phyloP scores from a whole-genome alignment of 2,329 filamentous ascomycete species.

The Arthrinium puccinioides region DNA sequence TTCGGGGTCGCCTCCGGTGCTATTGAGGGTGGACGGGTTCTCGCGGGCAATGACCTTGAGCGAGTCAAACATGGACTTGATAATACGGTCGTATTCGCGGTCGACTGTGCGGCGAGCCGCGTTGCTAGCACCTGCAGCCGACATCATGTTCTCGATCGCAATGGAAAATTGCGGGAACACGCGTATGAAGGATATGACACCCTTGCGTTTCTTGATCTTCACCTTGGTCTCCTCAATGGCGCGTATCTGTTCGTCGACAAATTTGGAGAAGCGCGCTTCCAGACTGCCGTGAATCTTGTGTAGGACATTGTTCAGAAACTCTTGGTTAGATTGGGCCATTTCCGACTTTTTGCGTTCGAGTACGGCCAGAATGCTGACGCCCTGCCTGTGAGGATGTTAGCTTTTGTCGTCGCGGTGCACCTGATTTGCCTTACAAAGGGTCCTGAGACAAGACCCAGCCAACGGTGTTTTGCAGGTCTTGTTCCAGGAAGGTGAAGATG shows the following conservation, averaged over 20 bases:
- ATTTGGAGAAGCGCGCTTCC: slow-evolving; percentile 71
- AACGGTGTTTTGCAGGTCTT: slow-evolving; percentile 70
- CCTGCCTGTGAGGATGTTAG: slow-evolving; percentile 54
- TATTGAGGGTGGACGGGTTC: slow-evolving; percentile 45
- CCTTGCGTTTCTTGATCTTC: slow-evolving; percentile 97
- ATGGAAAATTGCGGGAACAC: slow-evolving; percentile 84
- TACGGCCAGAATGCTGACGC: slow-evolving; percentile 74
- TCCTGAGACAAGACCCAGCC: slow-evolving; percentile 79
- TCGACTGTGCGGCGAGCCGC: slow-evolving; percentile 72
- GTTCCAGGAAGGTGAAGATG: slow-evolving; percentile 75
- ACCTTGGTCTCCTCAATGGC: slow-evolving; percentile 98
- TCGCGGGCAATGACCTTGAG: slow-evolving; percentile 85
- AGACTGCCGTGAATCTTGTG: slow-evolving; percentile 73
- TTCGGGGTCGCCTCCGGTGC: slow-evolving; percentile 53
- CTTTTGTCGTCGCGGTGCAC: slow-evolving; percentile 2
- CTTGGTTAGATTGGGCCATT: slow-evolving; percentile 85
- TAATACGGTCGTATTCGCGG: slow-evolving; percentile 78
- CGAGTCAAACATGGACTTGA: slow-evolving; percentile 95
- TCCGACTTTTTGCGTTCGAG: slow-evolving; percentile 74
- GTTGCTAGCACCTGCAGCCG: slow-evolving; percentile 46
- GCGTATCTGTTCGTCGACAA: slow-evolving; percentile 89
- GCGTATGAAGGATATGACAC: slow-evolving; percentile 90
- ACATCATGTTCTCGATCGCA: slow-evolving; percentile 77
- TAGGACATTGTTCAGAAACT: slow-evolving; percentile 74
- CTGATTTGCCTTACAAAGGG: slow-evolving; percentile 58